Conservation (phyloP, 179 eudicot species). For the Beta corolliflora region DNA sequence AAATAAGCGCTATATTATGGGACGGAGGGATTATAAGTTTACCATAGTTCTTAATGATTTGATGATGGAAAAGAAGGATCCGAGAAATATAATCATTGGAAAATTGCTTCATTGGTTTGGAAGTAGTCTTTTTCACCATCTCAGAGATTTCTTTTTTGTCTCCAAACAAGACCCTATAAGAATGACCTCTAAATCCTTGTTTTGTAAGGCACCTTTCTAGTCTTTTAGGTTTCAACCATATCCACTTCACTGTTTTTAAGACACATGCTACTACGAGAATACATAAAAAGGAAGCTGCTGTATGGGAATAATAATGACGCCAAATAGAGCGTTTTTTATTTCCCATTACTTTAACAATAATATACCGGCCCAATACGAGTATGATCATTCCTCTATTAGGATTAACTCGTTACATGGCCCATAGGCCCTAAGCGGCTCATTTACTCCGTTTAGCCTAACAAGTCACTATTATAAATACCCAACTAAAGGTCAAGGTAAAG, state of each 20-base stretch:
- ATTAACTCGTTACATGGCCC: too few relatives aligned
- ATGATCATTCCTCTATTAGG: too few relatives aligned
- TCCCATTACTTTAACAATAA: too few relatives aligned
- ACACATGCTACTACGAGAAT: slow-evolving; percentile 22
- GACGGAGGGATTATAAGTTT: background rate
- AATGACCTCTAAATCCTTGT: slow-evolving; percentile 24
- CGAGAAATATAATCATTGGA: slow-evolving; percentile 25
- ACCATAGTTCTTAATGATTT: slow-evolving; percentile 28
- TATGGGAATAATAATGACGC: too few relatives aligned
- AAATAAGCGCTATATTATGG: too few relatives aligned
- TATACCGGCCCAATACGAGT: too few relatives aligned
- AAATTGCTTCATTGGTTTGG: slow-evolving; percentile 26
- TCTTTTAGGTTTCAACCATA: slow-evolving; percentile 31
- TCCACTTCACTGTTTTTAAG: slow-evolving; percentile 25
- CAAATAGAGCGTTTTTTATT: too few relatives aligned
- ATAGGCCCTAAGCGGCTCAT: too few relatives aligned
- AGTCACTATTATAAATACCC: too few relatives aligned
- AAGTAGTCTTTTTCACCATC: slow-evolving; percentile 13
- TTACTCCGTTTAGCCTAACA: too few relatives aligned
- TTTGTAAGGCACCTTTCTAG: slow-evolving; percentile 20
- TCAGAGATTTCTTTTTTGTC: slow-evolving; percentile 13
- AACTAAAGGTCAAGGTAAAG: too few relatives aligned
- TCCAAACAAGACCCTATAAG: slow-evolving; percentile 24
- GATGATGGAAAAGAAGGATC: slow-evolving; percentile 13
- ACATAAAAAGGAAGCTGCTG: slow-evolving; percentile 10